A percentile compares a stretch with the other conserved stretches of the same genome.
Conservation (phyloP, 352 stramenopile genomes). For the Nothophytophthora sp. region DNA sequence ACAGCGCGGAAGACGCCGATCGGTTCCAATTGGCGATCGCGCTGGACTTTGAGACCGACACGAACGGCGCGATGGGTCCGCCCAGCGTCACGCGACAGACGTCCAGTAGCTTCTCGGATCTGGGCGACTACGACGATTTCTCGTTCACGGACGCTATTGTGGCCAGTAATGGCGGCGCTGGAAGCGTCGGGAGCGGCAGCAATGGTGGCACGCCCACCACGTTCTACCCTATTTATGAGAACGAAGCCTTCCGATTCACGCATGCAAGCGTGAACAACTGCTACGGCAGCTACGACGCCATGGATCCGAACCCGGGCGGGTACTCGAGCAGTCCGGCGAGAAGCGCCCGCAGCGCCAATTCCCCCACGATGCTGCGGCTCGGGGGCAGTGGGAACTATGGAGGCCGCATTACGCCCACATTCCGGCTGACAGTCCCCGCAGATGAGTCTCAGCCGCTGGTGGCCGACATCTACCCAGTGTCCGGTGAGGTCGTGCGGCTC, state of each 20-base stretch:
- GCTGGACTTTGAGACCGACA: constrained; percentile 70
- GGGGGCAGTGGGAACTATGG: constrained; percentile 36
- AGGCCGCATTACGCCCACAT: constrained; percentile 62
- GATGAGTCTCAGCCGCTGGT: constrained; percentile 71
- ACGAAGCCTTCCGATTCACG: constrained; percentile 66
- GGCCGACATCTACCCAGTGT: constrained; percentile 68
- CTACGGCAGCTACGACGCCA: constrained; percentile 43
- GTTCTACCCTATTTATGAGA: constrained; percentile 83
- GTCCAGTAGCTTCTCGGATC: constrained; percentile 87
- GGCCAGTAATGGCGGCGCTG: constrained; percentile 25
- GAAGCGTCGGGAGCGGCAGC: constrained; percentile 31
- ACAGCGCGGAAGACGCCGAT: constrained; percentile 27
- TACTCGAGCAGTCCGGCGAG: constrained; percentile 36
- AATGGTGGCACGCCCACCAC: constrained; percentile 46
- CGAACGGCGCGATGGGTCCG: constrained; percentile 33
- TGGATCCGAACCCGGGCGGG: constrained; percentile 30
- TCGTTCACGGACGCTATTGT: constrained; percentile 66
- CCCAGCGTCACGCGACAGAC: constrained; percentile 71
- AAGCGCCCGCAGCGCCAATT: constrained; percentile 29
- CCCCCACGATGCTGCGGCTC: constrained; percentile 31
- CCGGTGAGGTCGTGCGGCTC: constrained; percentile 70
- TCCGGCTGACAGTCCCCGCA: constrained; percentile 45
- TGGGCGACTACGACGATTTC: constrained; percentile 87
- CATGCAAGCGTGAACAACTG: constrained; percentile 53
- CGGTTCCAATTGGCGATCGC: constrained; percentile 57